Evolutionary conservation across 1,284 basidiomycete species (phyloP).

Genomic region (Cronartium quercuum): DNA sequence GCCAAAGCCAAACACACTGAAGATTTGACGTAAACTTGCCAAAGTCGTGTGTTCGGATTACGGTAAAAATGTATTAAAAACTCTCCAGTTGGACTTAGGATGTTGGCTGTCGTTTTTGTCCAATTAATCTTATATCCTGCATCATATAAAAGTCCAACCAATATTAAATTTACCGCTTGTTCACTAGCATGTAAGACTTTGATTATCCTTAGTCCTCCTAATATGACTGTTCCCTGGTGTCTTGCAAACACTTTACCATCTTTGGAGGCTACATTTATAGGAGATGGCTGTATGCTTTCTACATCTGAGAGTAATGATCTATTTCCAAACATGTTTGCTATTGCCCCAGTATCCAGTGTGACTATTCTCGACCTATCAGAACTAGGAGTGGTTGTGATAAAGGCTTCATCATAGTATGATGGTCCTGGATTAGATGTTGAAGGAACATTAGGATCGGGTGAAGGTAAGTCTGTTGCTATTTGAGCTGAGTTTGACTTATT

Average conservation of each 20-base stretch:
- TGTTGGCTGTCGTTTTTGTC: neutral
- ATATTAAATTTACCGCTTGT: neutral
- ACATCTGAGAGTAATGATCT: neutral
- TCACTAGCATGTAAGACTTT: neutral
- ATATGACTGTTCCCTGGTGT: neutral
- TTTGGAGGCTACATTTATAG: neutral
- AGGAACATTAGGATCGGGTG: neutral
- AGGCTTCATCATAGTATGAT: neutral
- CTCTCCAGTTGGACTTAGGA: neutral
- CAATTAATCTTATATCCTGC: neutral
- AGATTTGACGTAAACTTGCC: neutral
- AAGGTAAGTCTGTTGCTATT: neutral
- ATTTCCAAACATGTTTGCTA: neutral
- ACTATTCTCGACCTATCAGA: neutral
- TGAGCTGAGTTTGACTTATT: neutral
- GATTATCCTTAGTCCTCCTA: neutral
- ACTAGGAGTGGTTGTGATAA: neutral
- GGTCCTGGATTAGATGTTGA: neutral
- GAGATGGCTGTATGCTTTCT: neutral
- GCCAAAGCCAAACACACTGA: neutral
- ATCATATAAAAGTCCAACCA: neutral
- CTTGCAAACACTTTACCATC: neutral
- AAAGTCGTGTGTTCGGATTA: neutral
- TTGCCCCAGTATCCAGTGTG: neutral
- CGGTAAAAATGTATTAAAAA: neutral